Conservation (phyloP, 1,284 basidiomycete genomes). For the Apiotrichum akiyoshidainum region DNA sequence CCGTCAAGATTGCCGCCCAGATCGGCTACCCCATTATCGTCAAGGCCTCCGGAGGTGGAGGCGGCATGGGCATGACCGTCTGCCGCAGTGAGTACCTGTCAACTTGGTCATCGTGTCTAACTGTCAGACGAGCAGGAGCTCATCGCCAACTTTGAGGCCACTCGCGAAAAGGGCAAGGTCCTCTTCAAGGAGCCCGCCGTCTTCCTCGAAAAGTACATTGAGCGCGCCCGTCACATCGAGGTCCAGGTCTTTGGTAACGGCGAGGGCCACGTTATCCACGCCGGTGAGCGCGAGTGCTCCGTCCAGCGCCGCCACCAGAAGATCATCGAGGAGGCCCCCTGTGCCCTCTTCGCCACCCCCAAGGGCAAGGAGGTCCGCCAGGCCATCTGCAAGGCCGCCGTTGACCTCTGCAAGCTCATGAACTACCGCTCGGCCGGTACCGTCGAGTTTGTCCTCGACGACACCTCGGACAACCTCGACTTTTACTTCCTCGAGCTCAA, state of each 20-base stretch:
- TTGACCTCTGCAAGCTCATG: slow-evolving; percentile 56
- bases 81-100: slow-evolving; percentile 55
- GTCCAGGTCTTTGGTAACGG: slow-evolving; percentile 71
- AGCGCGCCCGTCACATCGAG: slow-evolving; percentile 62
- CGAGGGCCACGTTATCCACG: slow-evolving; percentile 57
- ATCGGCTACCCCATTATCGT: slow-evolving; percentile 58
- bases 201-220: slow-evolving; percentile 64
- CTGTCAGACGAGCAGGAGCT: slow-evolving; percentile 49
- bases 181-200: slow-evolving; percentile 60
- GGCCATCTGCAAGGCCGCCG: slow-evolving; percentile 58
- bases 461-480: slow-evolving; percentile 44
- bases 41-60: slow-evolving; percentile 68
- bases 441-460: slow-evolving; percentile 66
- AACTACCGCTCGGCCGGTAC: slow-evolving; percentile 64
- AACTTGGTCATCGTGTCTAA: slow-evolving; percentile 39
- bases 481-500: slow-evolving; percentile 77
- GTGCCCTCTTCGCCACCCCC: slow-evolving; percentile 54
- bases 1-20: slow-evolving; percentile 50
- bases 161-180: slow-evolving; percentile 46
- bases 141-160: slow-evolving; percentile 49
- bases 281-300: slow-evolving; percentile 69
- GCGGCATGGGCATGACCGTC: slow-evolving; percentile 66
- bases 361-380: slow-evolving; percentile 47
- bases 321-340: slow-evolving; percentile 63
- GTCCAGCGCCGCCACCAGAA: slow-evolving; percentile 71